Evolutionary conservation across 1,139 yeast species (phyloP).

Genomic region (Pneumocystis jirovecii): DNA sequence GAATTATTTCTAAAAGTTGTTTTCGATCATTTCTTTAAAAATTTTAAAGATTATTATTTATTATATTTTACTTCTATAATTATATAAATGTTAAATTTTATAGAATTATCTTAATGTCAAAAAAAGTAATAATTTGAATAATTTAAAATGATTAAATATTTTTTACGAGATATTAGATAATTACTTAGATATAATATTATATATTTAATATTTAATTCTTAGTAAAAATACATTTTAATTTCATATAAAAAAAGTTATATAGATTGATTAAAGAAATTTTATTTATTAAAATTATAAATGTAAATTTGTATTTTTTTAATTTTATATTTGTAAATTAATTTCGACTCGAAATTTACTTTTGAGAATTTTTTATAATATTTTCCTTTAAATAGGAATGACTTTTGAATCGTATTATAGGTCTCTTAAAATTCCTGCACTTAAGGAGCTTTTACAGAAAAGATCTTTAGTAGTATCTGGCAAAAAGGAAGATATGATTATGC

Average conservation of each 20-base stretch:
- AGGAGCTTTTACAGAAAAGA: constrained; percentile 54
- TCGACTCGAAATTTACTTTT: neutral
- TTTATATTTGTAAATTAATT: neutral
- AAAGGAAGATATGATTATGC: constrained; percentile 27
- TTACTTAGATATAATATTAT: neutral
- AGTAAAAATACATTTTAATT: neutral
- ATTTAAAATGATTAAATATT: neutral
- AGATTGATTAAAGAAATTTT: neutral
- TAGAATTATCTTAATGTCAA: neutral
- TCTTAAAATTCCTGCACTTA: constrained; percentile 72
- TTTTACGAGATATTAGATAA: neutral
- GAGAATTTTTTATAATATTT: neutral
- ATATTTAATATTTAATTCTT: neutral
- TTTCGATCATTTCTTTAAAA: neutral
- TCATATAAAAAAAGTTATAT: neutral
- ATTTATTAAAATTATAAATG: neutral
- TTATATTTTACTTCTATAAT: neutral
- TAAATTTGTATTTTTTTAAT: neutral
- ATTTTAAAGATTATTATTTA: neutral
- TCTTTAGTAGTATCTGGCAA: constrained; percentile 65
- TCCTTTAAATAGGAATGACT: constrained; percentile 21
- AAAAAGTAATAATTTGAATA: neutral
- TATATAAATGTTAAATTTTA: neutral
- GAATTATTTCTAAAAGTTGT: neutral
- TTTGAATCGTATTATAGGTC: constrained; percentile 39